phyloP scores from a whole-genome alignment of 1,284 basidiomycete genomes.

The Vanrija sp. region DNA sequence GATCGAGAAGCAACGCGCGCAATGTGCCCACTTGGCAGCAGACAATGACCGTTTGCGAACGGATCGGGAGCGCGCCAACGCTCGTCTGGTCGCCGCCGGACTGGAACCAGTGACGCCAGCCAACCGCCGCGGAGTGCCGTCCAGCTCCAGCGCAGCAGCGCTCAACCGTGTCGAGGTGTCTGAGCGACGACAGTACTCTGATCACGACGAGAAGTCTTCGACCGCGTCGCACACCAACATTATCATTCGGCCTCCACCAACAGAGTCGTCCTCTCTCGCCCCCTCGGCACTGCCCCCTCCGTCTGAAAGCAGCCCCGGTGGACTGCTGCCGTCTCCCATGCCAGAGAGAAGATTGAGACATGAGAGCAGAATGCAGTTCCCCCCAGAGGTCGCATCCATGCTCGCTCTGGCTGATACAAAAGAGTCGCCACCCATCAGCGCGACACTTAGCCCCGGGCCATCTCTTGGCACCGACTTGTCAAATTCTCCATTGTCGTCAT shows the following conservation, averaged over 20 bases:
- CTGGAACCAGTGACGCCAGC: conserved; percentile 26
- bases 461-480: neutral
- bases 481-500: no score
- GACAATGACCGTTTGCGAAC: conserved; percentile 65
- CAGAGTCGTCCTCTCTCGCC: conserved; percentile 2
- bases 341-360: conserved; percentile 29
- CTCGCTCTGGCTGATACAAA: conserved; percentile 40
- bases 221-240: neutral
- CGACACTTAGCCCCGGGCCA: neutral
- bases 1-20: conserved; percentile 69
- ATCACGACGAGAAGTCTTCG: conserved; percentile 25
- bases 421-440: conserved; percentile 6
- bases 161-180: conserved; percentile 16
- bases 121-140: conserved; percentile 25
- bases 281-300: conserved; percentile 9
- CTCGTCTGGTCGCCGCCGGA: conserved; percentile 29
- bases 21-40: conserved; percentile 36
- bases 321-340: conserved; percentile 39
- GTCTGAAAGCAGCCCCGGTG: conserved; percentile 1
- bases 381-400: conserved; percentile 43
- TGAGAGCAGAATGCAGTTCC: conserved; percentile 41
- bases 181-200: conserved; percentile 35
- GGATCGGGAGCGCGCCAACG: conserved; percentile 62
- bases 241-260: neutral
- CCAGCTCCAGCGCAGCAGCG: conserved; percentile 35